Percentiles rank a stretch among this genome's conserved stretches.
Evolutionary conservation across 106 monocot genomes (phyloP).

Genomic region (Dioscorea alata): DNA sequence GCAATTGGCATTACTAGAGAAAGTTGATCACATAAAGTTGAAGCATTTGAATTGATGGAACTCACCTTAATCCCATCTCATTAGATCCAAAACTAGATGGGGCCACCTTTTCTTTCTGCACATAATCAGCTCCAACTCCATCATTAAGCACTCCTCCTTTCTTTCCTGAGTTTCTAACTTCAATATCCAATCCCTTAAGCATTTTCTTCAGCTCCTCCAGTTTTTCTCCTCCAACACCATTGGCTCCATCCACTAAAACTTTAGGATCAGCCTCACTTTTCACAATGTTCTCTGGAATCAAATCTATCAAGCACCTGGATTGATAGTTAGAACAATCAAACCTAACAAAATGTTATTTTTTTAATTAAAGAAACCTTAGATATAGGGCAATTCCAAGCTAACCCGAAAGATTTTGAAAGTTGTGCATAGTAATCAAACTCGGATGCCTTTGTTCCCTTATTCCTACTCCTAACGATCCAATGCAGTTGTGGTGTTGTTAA

Average conservation of each 20-base stretch:
- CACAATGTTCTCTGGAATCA: slow-evolving; percentile 30
- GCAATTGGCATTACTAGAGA: slow-evolving; percentile 11
- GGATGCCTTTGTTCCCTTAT: slow-evolving; percentile 55
- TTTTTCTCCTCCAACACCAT: slow-evolving; percentile 88
- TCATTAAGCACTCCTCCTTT: slow-evolving; percentile 83
- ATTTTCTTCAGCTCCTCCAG: slow-evolving; percentile 55
- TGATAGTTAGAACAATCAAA: slow-evolving; percentile 9
- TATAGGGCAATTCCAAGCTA: background rate
- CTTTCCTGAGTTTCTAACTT: slow-evolving; percentile 61
- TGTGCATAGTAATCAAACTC: slow-evolving; percentile 72
- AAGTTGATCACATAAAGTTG: background rate
- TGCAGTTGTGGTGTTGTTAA: slow-evolving; percentile 95
- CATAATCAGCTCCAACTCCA: slow-evolving; percentile 83
- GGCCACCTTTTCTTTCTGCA: slow-evolving; percentile 83
- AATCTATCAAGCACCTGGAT: slow-evolving; percentile 52
- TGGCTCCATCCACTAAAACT: slow-evolving; percentile 84
- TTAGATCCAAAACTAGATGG: slow-evolving; percentile 57
- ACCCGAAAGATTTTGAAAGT: slow-evolving; percentile 80
- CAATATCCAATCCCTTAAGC: slow-evolving; percentile 46
- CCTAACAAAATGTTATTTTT: background rate
- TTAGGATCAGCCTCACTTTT: slow-evolving; percentile 11
- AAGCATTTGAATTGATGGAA: background rate
- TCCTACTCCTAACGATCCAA: slow-evolving; percentile 87
- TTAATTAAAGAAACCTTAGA: too few relatives aligned
- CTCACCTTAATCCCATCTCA: slow-evolving; percentile 71